Percentiles rank a stretch among this genome's conserved stretches.
These are phyloP conservation scores for Dissoconium aciculare DNA, from an alignment of 2,329 filamentous ascomycete genomes.

Conservation along the genomic window DNA sequence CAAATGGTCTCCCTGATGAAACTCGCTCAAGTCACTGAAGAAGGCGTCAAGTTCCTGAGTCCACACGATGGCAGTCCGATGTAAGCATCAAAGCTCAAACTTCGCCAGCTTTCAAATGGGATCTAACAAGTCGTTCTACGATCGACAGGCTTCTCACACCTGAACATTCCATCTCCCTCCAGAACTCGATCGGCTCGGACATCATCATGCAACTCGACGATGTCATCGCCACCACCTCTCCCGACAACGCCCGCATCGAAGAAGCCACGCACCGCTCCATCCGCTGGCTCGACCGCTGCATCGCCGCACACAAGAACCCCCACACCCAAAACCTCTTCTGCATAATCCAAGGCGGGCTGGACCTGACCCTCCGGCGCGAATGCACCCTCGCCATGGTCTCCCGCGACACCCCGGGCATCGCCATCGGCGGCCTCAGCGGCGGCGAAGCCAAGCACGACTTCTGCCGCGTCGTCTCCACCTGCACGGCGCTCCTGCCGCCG, in stretches of 20 bases:
- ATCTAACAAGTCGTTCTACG: neutral
- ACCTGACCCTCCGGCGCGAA: conserved; percentile 67
- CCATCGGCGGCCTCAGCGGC: conserved; percentile 85
- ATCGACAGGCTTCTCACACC: conserved; percentile 62
- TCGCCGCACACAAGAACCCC: conserved; percentile 73
- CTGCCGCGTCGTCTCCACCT: conserved; percentile 70
- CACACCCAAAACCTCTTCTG: conserved; percentile 86
- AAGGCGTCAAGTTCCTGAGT: conserved; percentile 89
- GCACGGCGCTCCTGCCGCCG: conserved; percentile 70
- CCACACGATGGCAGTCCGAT: conserved; percentile 91
- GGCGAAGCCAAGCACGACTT: conserved; percentile 90
- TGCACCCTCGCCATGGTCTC: conserved; percentile 81
- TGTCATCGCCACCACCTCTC: conserved; percentile 89
- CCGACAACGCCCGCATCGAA: conserved; percentile 71
- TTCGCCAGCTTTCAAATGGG: neutral
- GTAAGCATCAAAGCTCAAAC: conserved; percentile 33
- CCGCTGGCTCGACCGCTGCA: conserved; percentile 90
- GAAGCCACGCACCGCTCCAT: conserved; percentile 92
- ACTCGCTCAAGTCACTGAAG: conserved; percentile 84
- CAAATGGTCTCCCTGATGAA: conserved; percentile 97
- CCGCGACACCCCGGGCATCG: conserved; percentile 85
- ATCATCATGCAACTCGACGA: conserved; percentile 99
- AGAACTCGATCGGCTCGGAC: conserved; percentile 94
- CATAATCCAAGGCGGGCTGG: conserved; percentile 91
- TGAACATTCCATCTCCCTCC: conserved; percentile 88